Percentiles rank a stretch among this genome's conserved stretches.
Conservation (phyloP, 1,284 basidiomycete genomes). For the Tausonia pullulans region DNA sequence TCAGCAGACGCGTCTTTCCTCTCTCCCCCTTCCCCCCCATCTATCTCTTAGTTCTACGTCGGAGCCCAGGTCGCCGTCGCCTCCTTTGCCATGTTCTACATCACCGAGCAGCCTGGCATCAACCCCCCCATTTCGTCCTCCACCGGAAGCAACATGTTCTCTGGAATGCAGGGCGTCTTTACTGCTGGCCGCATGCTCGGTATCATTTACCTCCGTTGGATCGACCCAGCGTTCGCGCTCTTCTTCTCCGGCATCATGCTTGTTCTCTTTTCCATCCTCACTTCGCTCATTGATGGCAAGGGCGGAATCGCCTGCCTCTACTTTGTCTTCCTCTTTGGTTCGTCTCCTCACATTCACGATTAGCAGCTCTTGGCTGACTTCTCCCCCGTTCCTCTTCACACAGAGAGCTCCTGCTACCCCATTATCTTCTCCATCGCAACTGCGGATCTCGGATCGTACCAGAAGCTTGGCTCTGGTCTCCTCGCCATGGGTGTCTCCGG, state of each 20-base stretch:
- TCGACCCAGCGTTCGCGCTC: conserved; percentile 27
- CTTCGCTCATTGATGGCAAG: conserved; percentile 20
- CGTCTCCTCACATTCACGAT: too few species aligned
- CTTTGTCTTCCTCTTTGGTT: conserved; percentile 20
- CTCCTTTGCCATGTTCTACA: conserved; percentile 25
- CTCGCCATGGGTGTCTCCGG: conserved; percentile 18
- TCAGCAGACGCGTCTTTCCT: not conserved
- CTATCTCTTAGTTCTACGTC: conserved; percentile 1
- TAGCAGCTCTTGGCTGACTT: conserved; percentile 23
- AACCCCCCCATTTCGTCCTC: conserved; percentile 16
- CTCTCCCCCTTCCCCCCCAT: not conserved
- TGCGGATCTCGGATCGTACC: conserved; percentile 24
- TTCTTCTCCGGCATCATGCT: conserved; percentile 23
- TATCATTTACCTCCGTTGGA: conserved; percentile 22
- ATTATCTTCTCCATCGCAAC: conserved; percentile 24
- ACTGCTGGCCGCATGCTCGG: conserved; percentile 28
- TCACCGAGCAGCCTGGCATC: conserved; percentile 22
- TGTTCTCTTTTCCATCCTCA: conserved; percentile 25
- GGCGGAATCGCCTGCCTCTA: conserved; percentile 27
- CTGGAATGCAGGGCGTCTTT: conserved; percentile 27
- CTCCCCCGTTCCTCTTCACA: too few species aligned
- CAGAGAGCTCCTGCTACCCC: conserved; percentile 21
- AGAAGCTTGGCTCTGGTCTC: conserved; percentile 25
- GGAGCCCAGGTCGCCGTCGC: conserved; percentile 27
- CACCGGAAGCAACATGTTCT: conserved; percentile 26